Percentiles rank a stretch among this genome's conserved stretches.
Evolutionary conservation across 2,329 filamentous ascomycete species (phyloP).

Genomic region (Fonsecaea multimorphosa): DNA sequence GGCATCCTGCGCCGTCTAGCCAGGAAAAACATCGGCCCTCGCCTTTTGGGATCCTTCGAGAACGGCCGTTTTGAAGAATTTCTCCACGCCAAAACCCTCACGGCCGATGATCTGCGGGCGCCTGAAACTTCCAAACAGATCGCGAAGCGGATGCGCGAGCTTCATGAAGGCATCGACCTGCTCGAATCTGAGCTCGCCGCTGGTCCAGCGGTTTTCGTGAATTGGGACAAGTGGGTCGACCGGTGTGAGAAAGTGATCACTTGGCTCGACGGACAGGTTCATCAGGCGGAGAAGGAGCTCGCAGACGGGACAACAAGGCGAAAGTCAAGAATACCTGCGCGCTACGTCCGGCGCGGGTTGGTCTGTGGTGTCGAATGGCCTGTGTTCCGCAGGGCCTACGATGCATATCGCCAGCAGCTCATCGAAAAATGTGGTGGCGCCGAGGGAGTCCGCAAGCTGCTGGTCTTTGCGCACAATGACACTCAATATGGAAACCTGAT

Average conservation of each 20-base stretch:
- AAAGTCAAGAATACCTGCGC: constrained; percentile 21
- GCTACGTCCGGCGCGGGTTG: constrained; percentile 61
- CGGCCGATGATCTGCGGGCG: constrained; percentile 74
- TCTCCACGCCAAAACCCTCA: constrained; percentile 83
- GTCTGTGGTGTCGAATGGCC: constrained; percentile 86
- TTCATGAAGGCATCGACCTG: constrained; percentile 91
- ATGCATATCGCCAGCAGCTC: constrained; percentile 79
- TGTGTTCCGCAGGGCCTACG: constrained; percentile 73
- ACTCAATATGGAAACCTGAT: constrained; percentile 99
- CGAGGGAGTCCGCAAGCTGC: constrained; percentile 70
- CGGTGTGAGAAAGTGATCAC: constrained; percentile 60
- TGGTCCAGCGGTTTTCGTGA: constrained; percentile 84
- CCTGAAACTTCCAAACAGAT: constrained; percentile 88
- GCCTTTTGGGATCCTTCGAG: constrained; percentile 85
- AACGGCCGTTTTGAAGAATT: constrained; percentile 97
- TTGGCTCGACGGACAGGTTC: constrained; percentile 65
- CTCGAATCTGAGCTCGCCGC: constrained; percentile 76
- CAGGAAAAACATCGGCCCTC: constrained; percentile 89
- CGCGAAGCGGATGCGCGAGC: constrained; percentile 94
- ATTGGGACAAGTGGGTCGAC: constrained; percentile 93
- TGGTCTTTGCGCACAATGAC: constrained; percentile 98
- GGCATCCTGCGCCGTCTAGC: constrained; percentile 83
- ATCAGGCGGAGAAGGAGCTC: constrained; percentile 51
- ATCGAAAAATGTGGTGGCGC: constrained; percentile 71
- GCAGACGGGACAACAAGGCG: constrained; percentile 45